Conservation (phyloP, 2,329 filamentous ascomycete genomes). For the Diaporthe longicolla region DNA sequence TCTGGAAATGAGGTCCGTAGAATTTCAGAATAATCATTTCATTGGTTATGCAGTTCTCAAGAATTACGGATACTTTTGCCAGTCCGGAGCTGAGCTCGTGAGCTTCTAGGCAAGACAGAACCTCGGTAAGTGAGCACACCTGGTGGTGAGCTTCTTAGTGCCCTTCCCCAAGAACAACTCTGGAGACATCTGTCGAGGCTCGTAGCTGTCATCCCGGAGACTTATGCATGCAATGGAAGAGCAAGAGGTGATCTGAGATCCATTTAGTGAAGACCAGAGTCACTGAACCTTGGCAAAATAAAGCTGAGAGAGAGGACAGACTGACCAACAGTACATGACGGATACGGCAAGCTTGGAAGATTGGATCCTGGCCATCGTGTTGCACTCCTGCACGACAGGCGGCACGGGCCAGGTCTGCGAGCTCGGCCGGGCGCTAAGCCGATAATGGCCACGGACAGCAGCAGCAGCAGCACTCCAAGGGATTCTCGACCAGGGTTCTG, state of each 20-base stretch:
- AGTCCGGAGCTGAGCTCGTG: neutral
- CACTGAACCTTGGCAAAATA: neutral
- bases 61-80: neutral
- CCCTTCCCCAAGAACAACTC: neutral
- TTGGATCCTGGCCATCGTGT: neutral
- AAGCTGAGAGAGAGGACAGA: neutral
- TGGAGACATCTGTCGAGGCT: neutral
- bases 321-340: neutral
- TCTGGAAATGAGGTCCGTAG: neutral
- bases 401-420: constrained; percentile 26
- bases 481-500: constrained; percentile 28
- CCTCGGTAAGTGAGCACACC: neutral
- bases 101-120: neutral
- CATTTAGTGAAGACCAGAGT: neutral
- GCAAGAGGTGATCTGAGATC: neutral
- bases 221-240: neutral
- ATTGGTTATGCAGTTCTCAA: neutral
- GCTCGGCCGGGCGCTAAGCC: constrained; percentile 2
- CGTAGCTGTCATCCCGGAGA: neutral
- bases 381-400: neutral
- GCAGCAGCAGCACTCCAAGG: constrained; percentile 32
- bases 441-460: constrained; percentile 32
- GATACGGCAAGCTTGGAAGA: neutral
- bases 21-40: no score
- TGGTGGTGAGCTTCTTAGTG: neutral